Evolutionary conservation across 2,329 filamentous ascomycete genomes (phyloP), one percentile per base, ranked within the genome.

Genomic region (Dothideomycetes sp.): DNA sequence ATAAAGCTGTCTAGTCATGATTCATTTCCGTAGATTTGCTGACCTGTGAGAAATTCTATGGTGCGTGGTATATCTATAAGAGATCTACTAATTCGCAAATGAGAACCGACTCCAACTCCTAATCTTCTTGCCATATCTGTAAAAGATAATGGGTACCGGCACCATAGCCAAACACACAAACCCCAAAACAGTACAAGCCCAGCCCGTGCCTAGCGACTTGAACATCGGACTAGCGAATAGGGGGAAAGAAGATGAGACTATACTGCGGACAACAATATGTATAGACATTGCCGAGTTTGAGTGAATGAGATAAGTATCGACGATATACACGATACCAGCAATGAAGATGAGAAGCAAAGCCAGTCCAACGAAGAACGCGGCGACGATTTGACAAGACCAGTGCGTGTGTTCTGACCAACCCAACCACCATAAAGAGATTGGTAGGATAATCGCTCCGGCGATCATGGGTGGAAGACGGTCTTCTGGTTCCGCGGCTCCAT

Each of bases 361-460:
- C 15, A 41, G 27, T 8, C 67, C 67, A 29, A 67, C 65, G 7
- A 59, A 59, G 5, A 61, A 53, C 4, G 64, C 61, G 1, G 62
- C 55, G 3, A 67, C 44, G 17, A 67, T 61, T 44, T 67, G 64
- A 1, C 59, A 57, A 9, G 64, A 60, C 60, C 62, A 65, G 64
- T 67, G 43, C 60, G 61, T 7, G 41, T 62, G 59, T 4, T 57
- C 55, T 56, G 58, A 33, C 69, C 68, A 73, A 1, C 63, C 67
- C 45, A 73, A 73, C 68, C 66, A 70, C 47, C 73, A 71, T 17
- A 74, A 54, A 1, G 68, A 65, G 7, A 61, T 56, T 2, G 67
- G 64, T 1, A 68, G 53, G 3, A 71, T 58, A 11, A 73, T 44
- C 4, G 68, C 63, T 3, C 69, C 74, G 8, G 70, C 49, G 48